Evolutionary conservation across 352 stramenopile species (phyloP).

Genomic region (Globisporangium cederbergense): DNA sequence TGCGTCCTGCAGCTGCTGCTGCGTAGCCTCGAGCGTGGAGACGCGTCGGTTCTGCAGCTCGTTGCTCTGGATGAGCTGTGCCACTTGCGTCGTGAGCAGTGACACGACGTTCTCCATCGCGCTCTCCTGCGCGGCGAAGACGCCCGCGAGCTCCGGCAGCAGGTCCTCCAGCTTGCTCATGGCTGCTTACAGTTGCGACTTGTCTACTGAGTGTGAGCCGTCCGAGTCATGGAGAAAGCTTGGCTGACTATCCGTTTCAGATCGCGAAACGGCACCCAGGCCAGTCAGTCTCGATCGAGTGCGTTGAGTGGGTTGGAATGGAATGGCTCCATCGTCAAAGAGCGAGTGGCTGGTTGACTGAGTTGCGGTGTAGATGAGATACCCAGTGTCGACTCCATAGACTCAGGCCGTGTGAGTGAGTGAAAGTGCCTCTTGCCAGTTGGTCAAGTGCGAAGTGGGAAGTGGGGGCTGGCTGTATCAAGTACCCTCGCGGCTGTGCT

Average conservation of each 20-base stretch:
- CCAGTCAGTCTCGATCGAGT: no score
- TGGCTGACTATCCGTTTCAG: background rate
- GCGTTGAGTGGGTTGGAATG: no score
- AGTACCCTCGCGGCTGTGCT: no score
- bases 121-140: constrained; percentile 60
- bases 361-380: no score
- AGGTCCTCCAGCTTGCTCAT: constrained; percentile 69
- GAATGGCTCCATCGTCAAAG: no score
- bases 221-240: no score
- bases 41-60: constrained; percentile 30
- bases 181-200: background rate
- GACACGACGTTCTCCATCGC: constrained; percentile 48
- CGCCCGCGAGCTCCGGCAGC: constrained; percentile 57
- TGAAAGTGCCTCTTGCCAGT: no score
- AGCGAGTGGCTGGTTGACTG: no score
- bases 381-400: no score
- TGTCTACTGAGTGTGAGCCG: background rate
- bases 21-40: constrained; percentile 32
- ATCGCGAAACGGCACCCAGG: background rate
- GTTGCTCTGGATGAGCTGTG: constrained; percentile 37
- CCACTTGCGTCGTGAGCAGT: constrained; percentile 50
- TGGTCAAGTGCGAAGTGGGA: no score
- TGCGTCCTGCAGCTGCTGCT: constrained; percentile 23
- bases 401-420: no score
- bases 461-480: no score